Evolutionary conservation across 23 red algal genomes (phyloP), one percentile per base, ranked within the genome.

Genomic region (Gracilariopsis chorda): DNA sequence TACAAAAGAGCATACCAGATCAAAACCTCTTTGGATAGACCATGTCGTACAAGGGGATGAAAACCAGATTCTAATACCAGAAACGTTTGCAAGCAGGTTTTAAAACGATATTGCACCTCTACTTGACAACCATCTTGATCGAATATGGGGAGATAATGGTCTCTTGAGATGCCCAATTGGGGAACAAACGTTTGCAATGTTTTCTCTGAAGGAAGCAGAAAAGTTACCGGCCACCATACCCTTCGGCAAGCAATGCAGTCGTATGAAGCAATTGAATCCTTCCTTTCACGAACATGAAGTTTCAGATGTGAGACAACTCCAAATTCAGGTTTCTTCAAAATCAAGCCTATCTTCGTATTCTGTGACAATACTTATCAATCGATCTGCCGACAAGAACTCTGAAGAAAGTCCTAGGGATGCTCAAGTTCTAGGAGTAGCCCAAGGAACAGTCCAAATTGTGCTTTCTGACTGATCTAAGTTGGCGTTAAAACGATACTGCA

Each of bases 101-200:
- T 77, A 89, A 59, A 35, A 36, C n/a, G 85, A 89, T 7, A 69
- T 89, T 17, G 85, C 85, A 55, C 85, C 85, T 34, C 49, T 89
- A 6, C 28, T 89, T 14, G 69, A 89, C 61, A 49, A 59, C 28
- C 85, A 89, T 34, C 21, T 78, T 41, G 32, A 77, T 59, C 48
- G 69, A 28, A 43, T 89, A 16, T 89, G 85, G 85, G 70, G 78
- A 40, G 51, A 77, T 4, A 25, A 37, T 25, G 35, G 44, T 33
- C 17, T 13, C 33, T 37, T 89, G 2, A 20, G 48, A 6, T 89
- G 85, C 29, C 14, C 10, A 9, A 35, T 42, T 33, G 68, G 35
- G 4, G 85, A 89, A 51, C 39, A 61, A 28, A 21, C 35, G 67
- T 49, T 77, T 8, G 64, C 69, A 11, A 48, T 12, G 24, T 89